Conservation (phyloP, 768 basidiomycete species). For the Mycena crocata region DNA sequence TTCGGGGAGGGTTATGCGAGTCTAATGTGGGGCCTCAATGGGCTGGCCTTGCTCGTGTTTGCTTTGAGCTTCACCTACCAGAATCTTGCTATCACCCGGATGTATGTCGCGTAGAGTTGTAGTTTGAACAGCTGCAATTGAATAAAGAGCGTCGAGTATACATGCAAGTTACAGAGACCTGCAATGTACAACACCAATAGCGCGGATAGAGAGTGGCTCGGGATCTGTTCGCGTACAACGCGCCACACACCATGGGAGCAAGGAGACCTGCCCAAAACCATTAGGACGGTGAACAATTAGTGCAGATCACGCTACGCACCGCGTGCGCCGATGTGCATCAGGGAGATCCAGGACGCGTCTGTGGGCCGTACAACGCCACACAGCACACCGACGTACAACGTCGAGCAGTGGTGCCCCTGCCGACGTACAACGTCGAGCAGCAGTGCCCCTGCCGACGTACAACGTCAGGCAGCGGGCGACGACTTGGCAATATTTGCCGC, state of each 20-base stretch:
- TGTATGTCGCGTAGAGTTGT: conserved; percentile 6
- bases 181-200: conserved; percentile 21
- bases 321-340: conserved; percentile 9
- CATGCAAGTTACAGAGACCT: neutral
- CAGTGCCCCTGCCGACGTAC: conserved; percentile 16
- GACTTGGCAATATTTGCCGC: neutral
- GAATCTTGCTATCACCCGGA: conserved; percentile 2
- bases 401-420: too few relatives aligned
- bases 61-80: conserved; percentile 5
- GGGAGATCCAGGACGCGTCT: conserved; percentile 3
- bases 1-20: conserved; percentile 7
- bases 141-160: neutral
- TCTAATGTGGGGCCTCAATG: conserved; percentile 4
- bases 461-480: conserved; percentile 17
- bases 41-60: conserved; percentile 12
- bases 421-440: conserved; percentile 21
- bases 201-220: neutral
- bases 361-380: conserved; percentile 18
- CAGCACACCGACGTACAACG: conserved; percentile 5
- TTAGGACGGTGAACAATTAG: conserved; percentile 16
- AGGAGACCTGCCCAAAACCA: neutral
- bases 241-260: conserved; percentile 1
- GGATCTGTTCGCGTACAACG: conserved; percentile 15
- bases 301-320: conserved; percentile 7
- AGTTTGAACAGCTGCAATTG: neutral